These are phyloP conservation scores for Rugonectria rugulosa DNA, from an alignment of 2,329 filamentous ascomycete genomes.

Conservation along the genomic window DNA sequence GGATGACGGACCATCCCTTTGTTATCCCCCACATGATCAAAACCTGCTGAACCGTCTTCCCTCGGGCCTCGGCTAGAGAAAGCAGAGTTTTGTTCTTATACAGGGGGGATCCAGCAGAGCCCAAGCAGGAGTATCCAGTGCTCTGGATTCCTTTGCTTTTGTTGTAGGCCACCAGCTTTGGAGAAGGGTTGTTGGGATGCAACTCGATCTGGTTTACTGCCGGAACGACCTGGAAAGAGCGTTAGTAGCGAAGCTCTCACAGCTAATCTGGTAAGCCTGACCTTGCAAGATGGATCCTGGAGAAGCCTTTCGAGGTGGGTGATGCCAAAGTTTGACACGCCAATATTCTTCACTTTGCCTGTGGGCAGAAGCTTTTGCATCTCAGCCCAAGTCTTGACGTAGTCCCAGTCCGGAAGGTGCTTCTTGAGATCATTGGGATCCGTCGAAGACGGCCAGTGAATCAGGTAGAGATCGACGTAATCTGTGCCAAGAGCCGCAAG, in stretches of 20 bases:
- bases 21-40: conserved; percentile 82
- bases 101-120: conserved; percentile 73
- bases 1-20: conserved; percentile 84
- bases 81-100: conserved; percentile 71
- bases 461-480: conserved; percentile 75
- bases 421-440: conserved; percentile 69
- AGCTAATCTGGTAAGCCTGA: conserved; percentile 35
- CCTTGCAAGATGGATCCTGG: conserved; percentile 69
- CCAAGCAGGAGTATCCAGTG: conserved; percentile 78
- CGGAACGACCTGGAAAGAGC: conserved; percentile 56
- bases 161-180: conserved; percentile 78
- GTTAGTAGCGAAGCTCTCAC: not conserved
- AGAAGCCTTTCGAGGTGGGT: conserved; percentile 81
- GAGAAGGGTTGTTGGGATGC: conserved; percentile 82
- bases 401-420: conserved; percentile 80
- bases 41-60: conserved; percentile 77
- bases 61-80: conserved; percentile 69
- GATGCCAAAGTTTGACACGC: conserved; percentile 87
- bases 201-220: conserved; percentile 86
- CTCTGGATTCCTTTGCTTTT: conserved; percentile 76
- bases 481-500: conserved; percentile 67
- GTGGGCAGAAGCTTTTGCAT: conserved; percentile 73
- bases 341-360: conserved; percentile 81
- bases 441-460: conserved; percentile 75
- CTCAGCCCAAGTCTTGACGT: conserved; percentile 79